Evolutionary conservation across 352 stramenopile genomes (phyloP).

Genomic region (Phytopythium delawarense): DNA sequence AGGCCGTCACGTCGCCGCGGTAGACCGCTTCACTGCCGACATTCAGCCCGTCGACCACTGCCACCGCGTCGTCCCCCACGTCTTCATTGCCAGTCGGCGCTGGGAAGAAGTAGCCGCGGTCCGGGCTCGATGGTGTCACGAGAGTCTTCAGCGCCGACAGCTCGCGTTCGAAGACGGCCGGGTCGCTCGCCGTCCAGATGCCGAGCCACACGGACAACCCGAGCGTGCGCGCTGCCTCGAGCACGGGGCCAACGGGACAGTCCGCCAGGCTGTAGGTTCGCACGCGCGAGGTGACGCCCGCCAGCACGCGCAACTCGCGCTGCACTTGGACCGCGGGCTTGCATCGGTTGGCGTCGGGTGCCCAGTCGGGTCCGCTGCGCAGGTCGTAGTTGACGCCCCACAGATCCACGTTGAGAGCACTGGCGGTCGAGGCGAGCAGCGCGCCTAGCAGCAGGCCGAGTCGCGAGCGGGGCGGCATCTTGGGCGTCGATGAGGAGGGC

Average conservation of each 20-base stretch:
- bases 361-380: slow-evolving; percentile 49
- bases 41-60: slow-evolving; percentile 43
- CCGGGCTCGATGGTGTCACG: slow-evolving; percentile 9
- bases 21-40: slow-evolving; percentile 70
- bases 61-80: slow-evolving; percentile 7
- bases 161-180: slow-evolving; percentile 36
- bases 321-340: slow-evolving; percentile 36
- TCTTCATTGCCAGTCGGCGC: not conserved
- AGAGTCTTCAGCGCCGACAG: slow-evolving; percentile 29
- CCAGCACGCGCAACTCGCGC: slow-evolving; percentile 38
- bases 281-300: slow-evolving; percentile 35
- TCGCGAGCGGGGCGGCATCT: not conserved
- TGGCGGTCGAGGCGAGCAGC: slow-evolving; percentile 2
- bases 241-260: slow-evolving; percentile 38
- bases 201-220: slow-evolving; percentile 52
- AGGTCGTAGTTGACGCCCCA: slow-evolving; percentile 77
- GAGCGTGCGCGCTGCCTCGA: slow-evolving; percentile 34
- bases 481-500: not conserved
- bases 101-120: slow-evolving; percentile 8
- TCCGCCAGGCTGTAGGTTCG: slow-evolving; percentile 60
- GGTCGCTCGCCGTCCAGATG: slow-evolving; percentile 44
- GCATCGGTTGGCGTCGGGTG: slow-evolving; percentile 35
- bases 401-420: slow-evolving; percentile 27
- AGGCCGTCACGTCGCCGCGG: slow-evolving; percentile 45
- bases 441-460: slow-evolving; percentile 1